Conservation (phyloP, 2,329 filamentous ascomycete genomes). For the Trichophyton rubrum region DNA sequence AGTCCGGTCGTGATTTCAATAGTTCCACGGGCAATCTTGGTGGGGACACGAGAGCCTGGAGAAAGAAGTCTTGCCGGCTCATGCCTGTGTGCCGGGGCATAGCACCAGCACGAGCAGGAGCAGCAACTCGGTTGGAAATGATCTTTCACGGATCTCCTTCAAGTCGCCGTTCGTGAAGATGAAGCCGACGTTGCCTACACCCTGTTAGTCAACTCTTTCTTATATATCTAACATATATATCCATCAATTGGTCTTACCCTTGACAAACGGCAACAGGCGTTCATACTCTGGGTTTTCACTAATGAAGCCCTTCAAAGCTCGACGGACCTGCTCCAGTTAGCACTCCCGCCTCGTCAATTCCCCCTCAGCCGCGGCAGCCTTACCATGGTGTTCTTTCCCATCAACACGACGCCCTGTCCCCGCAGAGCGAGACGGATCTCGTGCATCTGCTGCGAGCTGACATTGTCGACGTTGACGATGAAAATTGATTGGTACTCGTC, state of each 20-base stretch:
- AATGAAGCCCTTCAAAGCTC: slow-evolving; percentile 93
- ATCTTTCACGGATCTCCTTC: slow-evolving; percentile 87
- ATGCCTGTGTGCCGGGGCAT: slow-evolving; percentile 96
- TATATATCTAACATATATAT: background rate
- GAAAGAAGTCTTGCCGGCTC: slow-evolving; percentile 99
- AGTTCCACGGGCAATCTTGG: slow-evolving; percentile 99
- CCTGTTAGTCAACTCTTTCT: background rate
- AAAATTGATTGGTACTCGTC: slow-evolving; percentile 96
- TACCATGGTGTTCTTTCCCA: slow-evolving; percentile 99
- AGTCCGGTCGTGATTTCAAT: slow-evolving; percentile 98
- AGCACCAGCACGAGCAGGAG: slow-evolving; percentile 95
- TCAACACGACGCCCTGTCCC: slow-evolving; percentile 85
- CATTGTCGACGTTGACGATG: slow-evolving; percentile 98
- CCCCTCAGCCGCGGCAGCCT: slow-evolving; percentile 18
- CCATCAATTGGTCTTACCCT: slow-evolving; percentile 39
- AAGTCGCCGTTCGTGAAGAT: slow-evolving; percentile 98
- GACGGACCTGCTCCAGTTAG: slow-evolving; percentile 55
- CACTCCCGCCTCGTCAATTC: slow-evolving; percentile 3
- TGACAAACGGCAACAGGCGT: slow-evolving; percentile 89
- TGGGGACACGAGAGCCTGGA: slow-evolving; percentile 99
- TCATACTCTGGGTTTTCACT: slow-evolving; percentile 90
- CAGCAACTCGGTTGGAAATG: slow-evolving; percentile 90
- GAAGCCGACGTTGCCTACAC: slow-evolving; percentile 80
- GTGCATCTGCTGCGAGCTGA: slow-evolving; percentile 99
- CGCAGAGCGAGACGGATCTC: slow-evolving; percentile 92